Evolutionary conservation across 495 filamentous ascomycete genomes (phyloP), one percentile per base, ranked within the genome.

Genomic region (Podospora anserina): DNA sequence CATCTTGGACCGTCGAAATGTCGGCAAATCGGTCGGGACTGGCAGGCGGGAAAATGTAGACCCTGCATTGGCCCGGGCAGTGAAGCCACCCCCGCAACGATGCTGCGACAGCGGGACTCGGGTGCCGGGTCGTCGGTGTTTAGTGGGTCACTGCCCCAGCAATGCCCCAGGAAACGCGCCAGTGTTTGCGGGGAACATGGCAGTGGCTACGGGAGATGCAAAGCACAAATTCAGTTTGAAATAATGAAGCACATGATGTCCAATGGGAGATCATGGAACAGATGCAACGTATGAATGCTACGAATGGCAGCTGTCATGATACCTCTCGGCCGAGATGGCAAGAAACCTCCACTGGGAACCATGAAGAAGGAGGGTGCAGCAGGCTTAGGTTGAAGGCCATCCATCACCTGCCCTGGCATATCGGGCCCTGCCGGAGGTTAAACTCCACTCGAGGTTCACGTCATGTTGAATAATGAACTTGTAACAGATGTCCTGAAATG

Each of bases 21-120:
- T 76, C 75, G 75, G 75, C 73, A 77, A 69, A 77, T 76, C 53
- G 16, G 27, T 70, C 73, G 71, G 70, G 65, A 75, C 55, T 69
- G 56, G 28, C 1, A 16, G 1, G 32, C 54, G 71, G 75, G 75
- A 77, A 77, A 77, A 75, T 70, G 68, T 71, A 77, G 71, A 77
- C 75, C 75, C 75, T 75, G 74, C n/a, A 39, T 53, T 66, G 9
- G 16, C 26, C 16, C 26, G 26, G 16, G 2, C 16, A 23, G 56
- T 23, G 56, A 59, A 20, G 56, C 23, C 30, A 15, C 53, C 65
- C 69, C 39, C 64, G 19, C 28, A 23, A 30, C 68, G n/a, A 16
- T 5, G n/a, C 28, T 61, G 20, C 56, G 55, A 54, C 55, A 34
- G 56, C 28, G 61, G 61, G 27, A 63, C 61, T 44, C 18, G 61